A percentile compares a stretch with the other conserved stretches of the same genome.
phyloP scores from a whole-genome alignment of 495 filamentous ascomycete genomes.

The Beverwykella pulmonaria region DNA sequence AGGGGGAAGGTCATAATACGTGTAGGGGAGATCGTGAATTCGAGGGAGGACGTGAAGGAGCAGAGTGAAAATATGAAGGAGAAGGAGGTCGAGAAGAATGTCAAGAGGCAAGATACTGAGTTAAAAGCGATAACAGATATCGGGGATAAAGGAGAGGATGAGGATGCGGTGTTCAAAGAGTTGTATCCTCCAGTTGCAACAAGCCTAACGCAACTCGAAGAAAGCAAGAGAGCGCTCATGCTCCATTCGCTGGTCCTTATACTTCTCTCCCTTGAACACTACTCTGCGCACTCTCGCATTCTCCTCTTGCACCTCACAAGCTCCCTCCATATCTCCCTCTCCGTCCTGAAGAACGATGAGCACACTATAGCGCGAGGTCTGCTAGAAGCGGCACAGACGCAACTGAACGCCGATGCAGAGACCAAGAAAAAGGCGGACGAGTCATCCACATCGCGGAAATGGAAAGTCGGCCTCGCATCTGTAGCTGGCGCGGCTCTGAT shows the following conservation, averaged over 20 bases:
- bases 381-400: conserved; percentile 66
- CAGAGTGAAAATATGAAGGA: conserved; percentile 33
- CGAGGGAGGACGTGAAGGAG: conserved; percentile 49
- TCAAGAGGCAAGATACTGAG: conserved; percentile 18
- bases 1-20: conserved; percentile 61
- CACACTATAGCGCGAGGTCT: conserved; percentile 66
- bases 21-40: conserved; percentile 67
- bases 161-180: conserved; percentile 34
- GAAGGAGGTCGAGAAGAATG: conserved; percentile 15
- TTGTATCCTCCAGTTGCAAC: conserved; percentile 44
- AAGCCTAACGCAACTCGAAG: conserved; percentile 34
- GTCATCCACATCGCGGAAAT: conserved; percentile 64
- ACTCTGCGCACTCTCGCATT: conserved; percentile 47
- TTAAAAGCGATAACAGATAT: conserved; percentile 27
- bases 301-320: conserved; percentile 45
- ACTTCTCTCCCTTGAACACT: conserved; percentile 47
- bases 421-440: conserved; percentile 69
- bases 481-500: conserved; percentile 77
- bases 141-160: conserved; percentile 33
- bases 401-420: conserved; percentile 66
- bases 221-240: conserved; percentile 42
- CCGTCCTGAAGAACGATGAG: conserved; percentile 44
- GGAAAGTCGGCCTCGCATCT: conserved; percentile 83
- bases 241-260: conserved; percentile 45
- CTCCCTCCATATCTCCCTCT: conserved; percentile 41